phyloP scores from a whole-genome alignment of 2,329 filamentous ascomycete genomes.

The Rachicladosporium sp. region DNA sequence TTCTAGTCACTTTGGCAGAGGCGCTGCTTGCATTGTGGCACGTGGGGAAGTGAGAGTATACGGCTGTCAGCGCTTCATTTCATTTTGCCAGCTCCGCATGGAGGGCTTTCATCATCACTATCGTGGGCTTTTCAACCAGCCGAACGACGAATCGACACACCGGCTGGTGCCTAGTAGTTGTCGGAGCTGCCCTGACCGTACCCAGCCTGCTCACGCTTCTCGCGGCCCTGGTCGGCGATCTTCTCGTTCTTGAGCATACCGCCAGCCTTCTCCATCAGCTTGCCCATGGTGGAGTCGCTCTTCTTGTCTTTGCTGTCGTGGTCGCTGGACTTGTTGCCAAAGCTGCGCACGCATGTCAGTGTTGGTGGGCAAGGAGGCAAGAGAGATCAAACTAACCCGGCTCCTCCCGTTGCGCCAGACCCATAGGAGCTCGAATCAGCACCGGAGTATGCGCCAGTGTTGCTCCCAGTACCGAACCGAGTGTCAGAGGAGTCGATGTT shows the following conservation, averaged over 20 bases:
- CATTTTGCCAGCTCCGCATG: no score
- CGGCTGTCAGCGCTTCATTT: no score
- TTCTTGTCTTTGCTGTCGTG: slow-evolving; percentile 4
- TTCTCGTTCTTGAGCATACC: slow-evolving; percentile 36
- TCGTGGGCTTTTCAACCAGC: no score
- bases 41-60: no score
- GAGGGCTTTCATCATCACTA: no score
- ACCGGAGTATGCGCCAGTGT: slow-evolving; percentile 5
- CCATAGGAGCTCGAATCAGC: background rate
- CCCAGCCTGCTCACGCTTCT: slow-evolving; percentile 34
- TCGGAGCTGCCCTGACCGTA: slow-evolving; percentile 1
- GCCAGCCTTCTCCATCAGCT: slow-evolving; percentile 48
- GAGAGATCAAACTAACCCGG: background rate
- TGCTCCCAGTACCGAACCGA: background rate
- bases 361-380: background rate
- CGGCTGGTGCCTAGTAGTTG: background rate
- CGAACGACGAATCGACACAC: no score
- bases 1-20: no score
- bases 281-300: slow-evolving; percentile 40
- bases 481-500: no score
- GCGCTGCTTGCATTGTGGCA: no score
- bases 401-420: background rate
- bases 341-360: slow-evolving; percentile 1
- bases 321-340: slow-evolving; percentile 5
- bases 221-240: slow-evolving; percentile 37